Evolutionary conservation across 805 yeast genomes (phyloP).

Genomic region (Yarrowia hollandica): DNA sequence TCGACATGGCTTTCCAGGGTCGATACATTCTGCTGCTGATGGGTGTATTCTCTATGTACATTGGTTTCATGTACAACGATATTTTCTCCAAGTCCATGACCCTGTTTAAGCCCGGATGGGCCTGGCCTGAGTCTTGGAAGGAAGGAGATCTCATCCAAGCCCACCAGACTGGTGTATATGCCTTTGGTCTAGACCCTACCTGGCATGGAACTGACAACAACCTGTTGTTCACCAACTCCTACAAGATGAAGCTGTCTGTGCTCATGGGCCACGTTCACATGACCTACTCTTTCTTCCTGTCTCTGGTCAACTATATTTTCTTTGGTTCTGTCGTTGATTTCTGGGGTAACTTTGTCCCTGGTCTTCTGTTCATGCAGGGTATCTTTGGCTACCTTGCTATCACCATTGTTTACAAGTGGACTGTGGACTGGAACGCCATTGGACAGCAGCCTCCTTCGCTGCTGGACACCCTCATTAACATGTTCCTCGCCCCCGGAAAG

Average conservation of each 20-base stretch:
- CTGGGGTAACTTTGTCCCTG: slow-evolving; percentile 91
- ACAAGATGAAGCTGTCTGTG: slow-evolving; percentile 94
- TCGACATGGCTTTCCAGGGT: slow-evolving; percentile 94
- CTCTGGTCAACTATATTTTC: slow-evolving; percentile 73
- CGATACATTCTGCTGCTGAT: slow-evolving; percentile 85
- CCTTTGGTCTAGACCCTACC: slow-evolving; percentile 84
- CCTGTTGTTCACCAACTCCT: slow-evolving; percentile 86
- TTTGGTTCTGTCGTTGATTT: slow-evolving; percentile 76
- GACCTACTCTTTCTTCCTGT: slow-evolving; percentile 84
- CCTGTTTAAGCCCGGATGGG: slow-evolving; percentile 86
- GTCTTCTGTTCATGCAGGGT: slow-evolving; percentile 91
- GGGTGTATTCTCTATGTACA: slow-evolving; percentile 95
- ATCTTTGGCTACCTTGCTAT: slow-evolving; percentile 90
- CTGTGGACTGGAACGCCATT: slow-evolving; percentile 81
- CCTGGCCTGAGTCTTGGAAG: slow-evolving; percentile 77
- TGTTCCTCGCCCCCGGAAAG: slow-evolving; percentile 92
- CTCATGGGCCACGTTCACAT: slow-evolving; percentile 93
- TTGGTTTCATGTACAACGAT: slow-evolving; percentile 93
- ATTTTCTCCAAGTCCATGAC: slow-evolving; percentile 89
- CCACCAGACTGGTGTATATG: slow-evolving; percentile 64
- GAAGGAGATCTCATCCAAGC: slow-evolving; percentile 72
- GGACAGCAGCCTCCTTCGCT: slow-evolving; percentile 86
- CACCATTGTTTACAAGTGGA: slow-evolving; percentile 90
- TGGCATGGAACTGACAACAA: slow-evolving; percentile 98
- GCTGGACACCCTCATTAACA: slow-evolving; percentile 89